Percentiles rank a stretch among this genome's conserved stretches.
These are phyloP conservation scores for Whalleya microplaca DNA, from an alignment of 2,329 filamentous ascomycete species.

Conservation along the genomic window DNA sequence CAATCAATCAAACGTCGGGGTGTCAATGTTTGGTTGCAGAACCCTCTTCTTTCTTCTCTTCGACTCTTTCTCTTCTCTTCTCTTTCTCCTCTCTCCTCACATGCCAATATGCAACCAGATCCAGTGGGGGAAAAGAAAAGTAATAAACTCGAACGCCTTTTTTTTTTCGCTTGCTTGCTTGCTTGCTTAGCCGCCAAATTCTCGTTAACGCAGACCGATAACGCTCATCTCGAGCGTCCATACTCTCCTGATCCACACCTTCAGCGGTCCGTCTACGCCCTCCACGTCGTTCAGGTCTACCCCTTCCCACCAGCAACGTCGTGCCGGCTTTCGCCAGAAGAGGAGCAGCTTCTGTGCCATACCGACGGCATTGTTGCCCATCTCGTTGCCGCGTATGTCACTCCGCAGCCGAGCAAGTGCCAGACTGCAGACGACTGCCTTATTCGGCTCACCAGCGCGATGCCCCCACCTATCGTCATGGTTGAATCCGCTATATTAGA, in stretches of 20 bases:
- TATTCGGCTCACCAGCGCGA: constrained; percentile 95
- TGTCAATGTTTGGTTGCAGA: constrained; percentile 1
- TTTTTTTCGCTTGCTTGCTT: too few species aligned
- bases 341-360: constrained; percentile 98
- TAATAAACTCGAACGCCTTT: constrained; percentile 27
- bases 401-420: constrained; percentile 91
- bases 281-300: constrained; percentile 89
- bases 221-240: constrained; percentile 99
- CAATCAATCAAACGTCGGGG: constrained; percentile 10
- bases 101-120: constrained; percentile 15
- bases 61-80: too few species aligned
- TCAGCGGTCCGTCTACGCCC: constrained; percentile 87
- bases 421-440: constrained; percentile 96
- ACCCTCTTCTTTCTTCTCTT: neutral
- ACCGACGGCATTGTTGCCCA: constrained; percentile 79
- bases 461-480: constrained; percentile 96
- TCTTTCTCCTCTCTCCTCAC: constrained; percentile 4
- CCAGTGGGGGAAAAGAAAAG: constrained; percentile 16
- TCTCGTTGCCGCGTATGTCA: constrained; percentile 81
- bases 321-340: constrained; percentile 96
- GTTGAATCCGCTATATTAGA: constrained; percentile 78
- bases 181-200: constrained; percentile 23
- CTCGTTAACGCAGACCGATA: constrained; percentile 72
- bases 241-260: constrained; percentile 97
- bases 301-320: constrained; percentile 99